Evolutionary conservation across 805 yeast genomes (phyloP), one percentile per base, ranked within the genome.

Genomic region (Hanseniaspora occidentalis): DNA sequence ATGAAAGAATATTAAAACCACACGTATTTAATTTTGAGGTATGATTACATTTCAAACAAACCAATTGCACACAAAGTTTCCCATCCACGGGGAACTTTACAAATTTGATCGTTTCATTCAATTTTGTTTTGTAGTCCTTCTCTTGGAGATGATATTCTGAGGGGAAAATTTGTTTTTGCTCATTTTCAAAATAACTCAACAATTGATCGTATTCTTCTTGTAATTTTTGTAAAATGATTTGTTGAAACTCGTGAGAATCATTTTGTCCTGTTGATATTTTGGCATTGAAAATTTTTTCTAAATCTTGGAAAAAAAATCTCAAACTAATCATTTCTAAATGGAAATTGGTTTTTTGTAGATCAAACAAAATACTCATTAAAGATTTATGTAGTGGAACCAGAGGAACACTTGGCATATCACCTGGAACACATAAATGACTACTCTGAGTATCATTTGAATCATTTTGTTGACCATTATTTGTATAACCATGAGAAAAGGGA

Each of bases 221-320:
- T 38, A 92, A 63, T 0, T 89, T 78, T 51, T 88, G 95, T 18
- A 89, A 62, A 17, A 88, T 68, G 39, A 84, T 60, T 54, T 85
- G 95, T 23, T 89, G 71, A 47, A 92, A 67, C 53, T 89, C 98
- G 51, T 92, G 96, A 0, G 97, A 96, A 62, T 89, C 98, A 53
- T 89, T 95, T 57, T 92, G 98, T 36, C 73, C 74, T 26, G 81
- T 64, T 2, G 94, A 78, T 21, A 92, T 78, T 47, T 73, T 75
- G 3, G 88, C 77, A 41, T 77, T 72, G 60, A 79, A 82, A 13
- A 82, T 77, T 8, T 57, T 58, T 52, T 89, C 97, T 38, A 92
- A 60, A 9, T 75, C 78, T 39, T 71, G 79, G 16, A 89, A 62
- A 37, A 88, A 71, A 1, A 84, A 79, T 88, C 94, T 80, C 1